These are phyloP conservation scores for Aspergillus luchuensis DNA, from an alignment of 2,329 filamentous ascomycete genomes.

Conservation along the genomic window DNA sequence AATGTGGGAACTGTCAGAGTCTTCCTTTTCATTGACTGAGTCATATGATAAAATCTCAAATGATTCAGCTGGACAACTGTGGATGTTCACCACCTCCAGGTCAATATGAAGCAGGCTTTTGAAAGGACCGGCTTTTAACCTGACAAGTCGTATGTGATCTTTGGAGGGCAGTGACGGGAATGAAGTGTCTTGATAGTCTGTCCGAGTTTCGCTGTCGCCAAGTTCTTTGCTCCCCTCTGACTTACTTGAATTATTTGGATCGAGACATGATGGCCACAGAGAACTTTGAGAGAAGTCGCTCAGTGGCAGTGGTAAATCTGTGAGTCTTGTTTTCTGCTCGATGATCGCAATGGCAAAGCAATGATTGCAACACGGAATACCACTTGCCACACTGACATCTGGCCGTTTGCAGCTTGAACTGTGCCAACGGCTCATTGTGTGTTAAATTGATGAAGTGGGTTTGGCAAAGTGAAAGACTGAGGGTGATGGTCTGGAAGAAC, in stretches of 20 bases:
- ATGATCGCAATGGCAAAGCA: constrained; percentile 3
- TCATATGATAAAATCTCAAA: constrained; percentile 8
- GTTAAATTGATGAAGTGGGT: no score
- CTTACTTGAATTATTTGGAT: neutral
- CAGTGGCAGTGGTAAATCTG: neutral
- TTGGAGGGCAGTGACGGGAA: constrained; percentile 4
- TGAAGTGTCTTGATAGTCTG: no score
- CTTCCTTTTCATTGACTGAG: neutral
- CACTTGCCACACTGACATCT: constrained; percentile 2
- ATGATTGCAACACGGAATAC: neutral
- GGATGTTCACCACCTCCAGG: neutral
- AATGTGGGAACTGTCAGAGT: neutral
- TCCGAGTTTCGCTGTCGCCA: neutral
- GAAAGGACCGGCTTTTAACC: neutral
- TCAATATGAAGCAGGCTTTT: neutral
- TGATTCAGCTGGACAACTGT: neutral
- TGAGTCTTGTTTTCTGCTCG: neutral
- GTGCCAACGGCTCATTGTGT: constrained; percentile 6
- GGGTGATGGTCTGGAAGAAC: no score
- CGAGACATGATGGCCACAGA: neutral
- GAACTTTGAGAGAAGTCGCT: neutral
- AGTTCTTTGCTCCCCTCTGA: no score
- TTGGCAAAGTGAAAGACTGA: no score
- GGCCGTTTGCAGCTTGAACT: constrained; percentile 3
- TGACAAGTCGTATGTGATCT: constrained; percentile 6